Conservation (phyloP, 2,329 filamentous ascomycete genomes). For the Diaporthe nobilis region DNA sequence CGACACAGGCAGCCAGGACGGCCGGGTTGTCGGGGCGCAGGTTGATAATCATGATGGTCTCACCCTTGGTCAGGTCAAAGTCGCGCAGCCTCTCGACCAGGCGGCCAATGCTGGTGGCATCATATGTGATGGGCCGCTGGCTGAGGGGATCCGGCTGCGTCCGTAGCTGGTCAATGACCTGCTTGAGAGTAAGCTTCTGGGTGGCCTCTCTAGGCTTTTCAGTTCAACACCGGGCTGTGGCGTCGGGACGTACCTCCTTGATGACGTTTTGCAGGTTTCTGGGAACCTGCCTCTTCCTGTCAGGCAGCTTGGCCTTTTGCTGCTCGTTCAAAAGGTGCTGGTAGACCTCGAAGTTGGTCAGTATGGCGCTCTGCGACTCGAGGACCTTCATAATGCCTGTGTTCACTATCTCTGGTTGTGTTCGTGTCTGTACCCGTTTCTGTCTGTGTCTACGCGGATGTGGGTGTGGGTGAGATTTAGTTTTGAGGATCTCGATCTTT, state of each 20-base stretch:
- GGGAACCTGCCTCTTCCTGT: conserved; percentile 56
- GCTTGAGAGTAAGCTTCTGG: conserved; percentile 33
- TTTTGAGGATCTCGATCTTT: conserved; percentile 14
- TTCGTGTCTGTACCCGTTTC: neutral
- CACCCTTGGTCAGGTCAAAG: conserved; percentile 76
- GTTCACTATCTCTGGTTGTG: neutral
- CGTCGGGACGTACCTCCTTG: conserved; percentile 68
- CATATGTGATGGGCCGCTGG: conserved; percentile 68
- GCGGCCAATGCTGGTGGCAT: conserved; percentile 62
- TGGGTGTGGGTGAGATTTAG: neutral
- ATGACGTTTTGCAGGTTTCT: conserved; percentile 73
- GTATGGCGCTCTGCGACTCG: conserved; percentile 76
- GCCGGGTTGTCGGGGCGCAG: conserved; percentile 70
- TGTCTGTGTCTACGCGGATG: neutral
- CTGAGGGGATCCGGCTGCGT: conserved; percentile 69
- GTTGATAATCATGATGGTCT: conserved; percentile 78
- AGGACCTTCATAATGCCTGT: conserved; percentile 74
- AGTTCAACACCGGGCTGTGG: neutral
- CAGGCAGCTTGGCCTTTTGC: conserved; percentile 63
- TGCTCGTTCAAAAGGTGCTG: conserved; percentile 73
- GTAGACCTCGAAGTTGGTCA: conserved; percentile 82
- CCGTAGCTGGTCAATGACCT: conserved; percentile 74
- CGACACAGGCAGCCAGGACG: conserved; percentile 73
- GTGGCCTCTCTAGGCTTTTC: conserved; percentile 18
- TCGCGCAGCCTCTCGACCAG: conserved; percentile 69